Base-by-base conservation (phyloP, 768 basidiomycete genomes). In the Lenzites betulinus region DNA sequence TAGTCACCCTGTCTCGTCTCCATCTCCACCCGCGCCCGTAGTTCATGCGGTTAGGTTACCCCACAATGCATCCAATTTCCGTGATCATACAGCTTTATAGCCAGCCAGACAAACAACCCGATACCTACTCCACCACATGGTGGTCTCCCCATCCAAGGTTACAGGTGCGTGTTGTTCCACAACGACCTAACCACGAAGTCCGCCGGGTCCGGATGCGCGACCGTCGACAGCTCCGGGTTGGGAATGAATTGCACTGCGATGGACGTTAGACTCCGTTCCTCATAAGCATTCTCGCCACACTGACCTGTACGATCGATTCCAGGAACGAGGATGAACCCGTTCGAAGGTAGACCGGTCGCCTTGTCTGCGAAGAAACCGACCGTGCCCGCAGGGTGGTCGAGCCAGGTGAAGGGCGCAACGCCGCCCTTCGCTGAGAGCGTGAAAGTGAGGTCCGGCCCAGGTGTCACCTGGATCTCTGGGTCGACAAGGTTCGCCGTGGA, bases 211-310 rank as follows among this genome's bases (percentile, higher is more conserved):
- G 47, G 47, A 46, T 46, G 20, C 22, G 44, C 7, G 1, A 30
- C 28, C 28, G 20, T 84, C 62, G 95, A 96, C 78, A 96, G 98
- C 79, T 98, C 98, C 84, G 98, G 96, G 74, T 99, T 97, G 11
- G 97, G 96, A 13, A 96, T 98, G 77, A 98, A 98, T 44, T 96
- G 93, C 15, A 49, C 47, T 49, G 28, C 7, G n/a, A 12, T 8
- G 5, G n/a, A 9, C 20, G 16, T 49, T 8, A 49, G 26, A 82
- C 79, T 0, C 30, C 30, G 30, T 79, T 82, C 53, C 83, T 84
- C 60, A 84, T 79, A 81, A 82, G 84, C 26, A 84, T 62, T 0
- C 82, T 83, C 28, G 82, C 82, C 77, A 59, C 84, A 85, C 80
- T 66, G 67, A 84, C 84, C 65, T 15, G 78, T 84, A n/a, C 79